These are phyloP conservation scores for Pythium plurisporium DNA, from an alignment of 352 stramenopile species.

Conservation along the genomic window DNA sequence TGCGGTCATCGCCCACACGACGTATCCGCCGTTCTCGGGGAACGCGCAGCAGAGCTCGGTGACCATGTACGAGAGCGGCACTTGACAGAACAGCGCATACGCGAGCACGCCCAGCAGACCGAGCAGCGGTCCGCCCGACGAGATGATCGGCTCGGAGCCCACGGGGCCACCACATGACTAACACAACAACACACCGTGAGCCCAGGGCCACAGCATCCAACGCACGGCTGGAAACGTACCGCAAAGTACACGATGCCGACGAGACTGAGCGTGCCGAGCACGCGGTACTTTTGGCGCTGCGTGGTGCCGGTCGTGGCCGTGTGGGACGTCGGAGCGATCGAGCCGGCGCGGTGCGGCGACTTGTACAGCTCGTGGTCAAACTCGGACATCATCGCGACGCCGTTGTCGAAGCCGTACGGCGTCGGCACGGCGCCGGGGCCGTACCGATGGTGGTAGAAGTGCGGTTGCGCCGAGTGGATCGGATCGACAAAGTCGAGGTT, in stretches of 20 bases:
- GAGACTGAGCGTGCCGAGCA: slow-evolving; percentile 8
- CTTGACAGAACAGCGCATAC: slow-evolving; percentile 40
- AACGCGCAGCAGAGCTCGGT: slow-evolving; percentile 70
- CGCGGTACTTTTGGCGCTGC: slow-evolving; percentile 3
- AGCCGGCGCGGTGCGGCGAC: slow-evolving; percentile 2
- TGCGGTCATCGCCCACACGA: slow-evolving; percentile 85
- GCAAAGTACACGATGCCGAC: slow-evolving; percentile 12
- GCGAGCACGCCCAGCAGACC: slow-evolving; percentile 59
- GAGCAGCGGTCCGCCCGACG: slow-evolving; percentile 41
- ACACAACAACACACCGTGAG: background rate
- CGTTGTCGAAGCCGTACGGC: slow-evolving; percentile 6
- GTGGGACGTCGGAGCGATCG: background rate
- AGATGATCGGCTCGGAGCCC: slow-evolving; percentile 41
- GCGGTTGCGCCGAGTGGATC: background rate
- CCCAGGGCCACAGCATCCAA: too few species aligned
- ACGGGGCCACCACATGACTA: slow-evolving; percentile 24
- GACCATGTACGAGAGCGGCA: slow-evolving; percentile 47
- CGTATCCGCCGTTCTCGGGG: slow-evolving; percentile 73
- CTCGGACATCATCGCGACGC: slow-evolving; percentile 1
- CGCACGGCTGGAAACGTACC: slow-evolving; percentile 2
- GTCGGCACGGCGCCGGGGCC: too few species aligned
- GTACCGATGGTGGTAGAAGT: background rate
- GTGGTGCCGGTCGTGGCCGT: slow-evolving; percentile 23
- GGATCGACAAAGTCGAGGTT: slow-evolving; percentile 1
- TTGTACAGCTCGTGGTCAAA: slow-evolving; percentile 5